Evolutionary conservation across 164 flowering plant species (phyloP), one percentile per base, ranked within the genome.

Genomic region (Akebia trifoliata): DNA sequence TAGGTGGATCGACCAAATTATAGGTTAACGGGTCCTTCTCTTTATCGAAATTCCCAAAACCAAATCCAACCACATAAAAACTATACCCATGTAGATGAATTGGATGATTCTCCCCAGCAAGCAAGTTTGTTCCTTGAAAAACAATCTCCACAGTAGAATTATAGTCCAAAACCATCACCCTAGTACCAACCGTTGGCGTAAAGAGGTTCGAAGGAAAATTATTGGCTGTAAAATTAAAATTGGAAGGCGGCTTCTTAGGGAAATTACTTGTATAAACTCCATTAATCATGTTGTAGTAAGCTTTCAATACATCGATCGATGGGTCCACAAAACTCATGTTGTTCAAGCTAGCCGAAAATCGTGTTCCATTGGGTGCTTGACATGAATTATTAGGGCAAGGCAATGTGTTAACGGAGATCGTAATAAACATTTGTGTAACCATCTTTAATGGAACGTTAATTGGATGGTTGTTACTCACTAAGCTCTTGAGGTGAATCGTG

Each of bases 1-100:
- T 1, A n/a, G 78, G 78, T 0, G 83, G 83, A 44, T 78, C 74
- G 22, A 63, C 56, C 15, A 73, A 62, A 50, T 78, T 78, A 40
- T 65, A 78, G 2, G 18, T 38, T 26, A 18, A n/a, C 2, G 72
- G 73, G n/a, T 76, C 80, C 11, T 24, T 76, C 0, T n/a, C 2
- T 0, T 34, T 15, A 44, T 78, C 42, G 36, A 70, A 78, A 35
- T 76, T 78, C 8, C 82, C 80, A 21, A 66, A 72, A 0, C 80
- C 83, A 9, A 4, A 21, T 0, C 75, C 80, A 8, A 78, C 57
- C 4, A 74, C 65, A 45, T 65, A 76, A 31, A 78, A 73, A 44
- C 70, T 73, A 17, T 25, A 65, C 0, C 83, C 80, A 20, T 69
- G 68, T 6, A 69, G 52, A 34, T 69, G 72, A 39, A 69, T 63